phyloP scores from a whole-genome alignment of 495 filamentous ascomycete species.

The Chaetomidium leptoderma region DNA sequence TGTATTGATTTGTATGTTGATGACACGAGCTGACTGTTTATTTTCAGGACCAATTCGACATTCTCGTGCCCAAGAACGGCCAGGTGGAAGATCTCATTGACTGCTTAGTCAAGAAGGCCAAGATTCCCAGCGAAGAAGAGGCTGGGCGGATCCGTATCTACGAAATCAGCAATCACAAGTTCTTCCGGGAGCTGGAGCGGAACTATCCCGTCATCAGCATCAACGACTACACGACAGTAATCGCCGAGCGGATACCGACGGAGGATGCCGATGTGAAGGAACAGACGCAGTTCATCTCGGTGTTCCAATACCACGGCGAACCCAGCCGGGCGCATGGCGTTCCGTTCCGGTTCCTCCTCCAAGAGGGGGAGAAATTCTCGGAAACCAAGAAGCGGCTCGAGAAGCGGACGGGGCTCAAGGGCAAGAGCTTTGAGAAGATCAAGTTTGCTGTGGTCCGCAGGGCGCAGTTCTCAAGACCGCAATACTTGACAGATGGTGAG shows the following conservation, averaged over 20 bases:
- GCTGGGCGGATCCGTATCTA: conserved; percentile 65
- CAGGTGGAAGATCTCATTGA: conserved; percentile 69
- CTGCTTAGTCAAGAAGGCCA: conserved; percentile 71
- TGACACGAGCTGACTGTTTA: conserved; percentile 18
- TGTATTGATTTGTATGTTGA: not conserved
- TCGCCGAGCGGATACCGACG: conserved; percentile 74
- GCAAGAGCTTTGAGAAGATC: conserved; percentile 97
- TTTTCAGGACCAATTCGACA: conserved; percentile 63
- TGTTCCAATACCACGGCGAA: conserved; percentile 90
- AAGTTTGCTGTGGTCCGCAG: conserved; percentile 84
- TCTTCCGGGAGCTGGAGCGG: conserved; percentile 65
- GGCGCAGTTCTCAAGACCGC: conserved; percentile 62
- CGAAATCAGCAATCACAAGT: conserved; percentile 71
- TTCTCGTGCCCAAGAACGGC: conserved; percentile 80
- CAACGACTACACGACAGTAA: conserved; percentile 78
- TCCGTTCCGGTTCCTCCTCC: conserved; percentile 86
- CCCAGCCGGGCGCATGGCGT: conserved; percentile 68
- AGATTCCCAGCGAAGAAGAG: conserved; percentile 66
- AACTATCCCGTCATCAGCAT: conserved; percentile 65
- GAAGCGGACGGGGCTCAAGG: conserved; percentile 87
- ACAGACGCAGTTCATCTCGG: conserved; percentile 61
- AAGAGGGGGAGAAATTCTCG: conserved; percentile 81
- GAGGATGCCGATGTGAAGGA: conserved; percentile 62
- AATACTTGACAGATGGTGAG: conserved; percentile 86
- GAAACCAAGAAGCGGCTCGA: conserved; percentile 89